Evolutionary conservation across 306 rosid species (phyloP), one percentile per base, ranked within the genome.

Genomic region (Malus fusca): DNA sequence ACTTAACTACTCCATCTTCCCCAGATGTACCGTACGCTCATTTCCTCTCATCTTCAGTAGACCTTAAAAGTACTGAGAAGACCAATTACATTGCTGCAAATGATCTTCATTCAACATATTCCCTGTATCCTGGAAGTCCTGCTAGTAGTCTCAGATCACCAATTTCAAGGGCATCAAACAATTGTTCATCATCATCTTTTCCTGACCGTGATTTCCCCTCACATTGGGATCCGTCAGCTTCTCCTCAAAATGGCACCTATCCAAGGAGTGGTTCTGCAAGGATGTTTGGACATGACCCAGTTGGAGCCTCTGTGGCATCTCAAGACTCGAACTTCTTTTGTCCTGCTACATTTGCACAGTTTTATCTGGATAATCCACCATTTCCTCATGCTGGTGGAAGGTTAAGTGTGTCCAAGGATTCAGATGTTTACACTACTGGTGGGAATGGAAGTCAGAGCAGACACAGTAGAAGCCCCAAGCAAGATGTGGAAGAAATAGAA

Each of bases 11-110:
- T 66, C 99, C 99, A 48, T 96, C 99, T 77, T 92, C 98, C 68
- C 98, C 99, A 12, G 99, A 96, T 81, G 99, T 96, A 64, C 99
- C 99, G 35, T 96, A 85, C 82, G 99, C 99, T 75, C 97, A 82
- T 78, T 92, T 92, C 91, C 93, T 90, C 53, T 85, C 98, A 1
- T 93, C 98, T 75, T 87, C 98, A 26, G 83, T 75, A 51, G 89
- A 91, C 80, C 90, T 93, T 15, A 93, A 85, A 88, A 78, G 77
- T 74, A 35, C 75, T 37, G 86, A 75, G 48, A 93, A 87, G 86
- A 82, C 87, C 60, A 84, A 87, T 64, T 93, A 89, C 79, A 76
- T 93, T 69, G 82, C 87, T 79, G 85, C 93, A 75, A 93, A 87
- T 81, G 98, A 91, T 87, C 98, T 93, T 74, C 98, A 93, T 31